Base-by-base conservation (phyloP, 352 stramenopile species). In the Phytophthora megakarya region DNA sequence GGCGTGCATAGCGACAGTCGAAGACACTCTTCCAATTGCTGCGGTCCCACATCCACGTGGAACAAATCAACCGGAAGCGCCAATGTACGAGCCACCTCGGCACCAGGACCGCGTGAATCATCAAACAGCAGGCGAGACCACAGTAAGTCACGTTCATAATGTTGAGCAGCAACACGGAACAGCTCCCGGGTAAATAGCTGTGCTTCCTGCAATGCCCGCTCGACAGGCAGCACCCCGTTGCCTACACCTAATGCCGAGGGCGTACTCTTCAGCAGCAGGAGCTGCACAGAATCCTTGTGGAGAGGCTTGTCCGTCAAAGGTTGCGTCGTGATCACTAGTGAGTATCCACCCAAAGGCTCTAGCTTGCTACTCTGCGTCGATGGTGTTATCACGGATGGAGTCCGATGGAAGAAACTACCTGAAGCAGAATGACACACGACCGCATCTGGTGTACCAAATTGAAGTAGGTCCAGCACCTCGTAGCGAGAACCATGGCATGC, bases 21-120 rank as follows among this genome's bases (percentile, higher is more conserved):
- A 19, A 96, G 70, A 52, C 88, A 96, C 48, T 95, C 84, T 52
- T 96, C 86, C 11, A 96, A 69, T 56, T 96, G 84, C 61, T 95
- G 82, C 7, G 84, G 73, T 0, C 84, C 88, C 15, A 96, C 83
- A 26, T 95, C 81, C 9, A 90, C 76, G 3, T 72, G 73, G 47
- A 95, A 93, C 33, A 88, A 70, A 40, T 88, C 75, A 1, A 70
- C 15, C 1, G 81, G 73, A 26, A 93, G 60, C n/a, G 66, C 73
- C 18, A 93, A 40, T 21, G 72, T 80, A 18, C 73, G 59, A 26
- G 82, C 84, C 12, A 95, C 74, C 16, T 89, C 74, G 1, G 71
- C 70, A 3, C 72, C 76, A 0, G 82, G 69, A 8, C 80, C 78
- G 1, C 76, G 79, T 6, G 60, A 73, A 47, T 91, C 81, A 23